Base-by-base conservation (phyloP, 108 stramenopile species). In the Skeletonema marinoi region DNA sequence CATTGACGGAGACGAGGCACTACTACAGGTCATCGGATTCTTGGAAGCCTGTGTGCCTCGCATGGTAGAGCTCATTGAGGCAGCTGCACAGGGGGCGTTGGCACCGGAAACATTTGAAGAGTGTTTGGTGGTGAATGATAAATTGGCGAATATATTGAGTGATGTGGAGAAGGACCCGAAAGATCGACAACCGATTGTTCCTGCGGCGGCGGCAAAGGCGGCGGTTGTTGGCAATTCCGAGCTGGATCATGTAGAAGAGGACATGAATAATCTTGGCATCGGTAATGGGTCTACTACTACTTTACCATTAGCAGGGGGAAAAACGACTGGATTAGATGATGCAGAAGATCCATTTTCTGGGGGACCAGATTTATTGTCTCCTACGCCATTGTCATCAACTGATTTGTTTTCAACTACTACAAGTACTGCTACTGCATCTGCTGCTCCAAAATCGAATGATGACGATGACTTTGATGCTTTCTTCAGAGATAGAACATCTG, bases 21-120 rank as follows among this genome's bases (percentile, higher is more conserved):
- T 93, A 32, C 75, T 91, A 39, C 60, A 84, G 0, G 85, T 93
- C 1, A 83, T 93, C 60, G 95, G 95, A 39, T 96, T 92, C 75
- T 68, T 96, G 13, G 93, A 93, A 66, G 95, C 95, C 12, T 93
- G 92, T 73, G 85, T 78, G 5, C 95, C 95, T 41, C 89, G 95
- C 3, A 91, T 96, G 89, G 85, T 90, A 19, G 90, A 96, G 68
- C 74, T 96, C 33, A 89, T 96, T 8, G 91, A 92, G 64, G 85
- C 81, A n/a, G 81, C 85, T 10, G 80, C 86, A 6, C 75, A 75
- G 46, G 95, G 95, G 9, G 87, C 77, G 16, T 42, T 96, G 8
- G 39, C 48, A 10, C 92, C 89, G 67, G 78, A 75, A 46, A 89
- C 89, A 10, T 81, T 96, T 69, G 82, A 86, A 60, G 82, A 92